phyloP scores from a whole-genome alignment of 768 basidiomycete species.

The Auricularia sp. region DNA sequence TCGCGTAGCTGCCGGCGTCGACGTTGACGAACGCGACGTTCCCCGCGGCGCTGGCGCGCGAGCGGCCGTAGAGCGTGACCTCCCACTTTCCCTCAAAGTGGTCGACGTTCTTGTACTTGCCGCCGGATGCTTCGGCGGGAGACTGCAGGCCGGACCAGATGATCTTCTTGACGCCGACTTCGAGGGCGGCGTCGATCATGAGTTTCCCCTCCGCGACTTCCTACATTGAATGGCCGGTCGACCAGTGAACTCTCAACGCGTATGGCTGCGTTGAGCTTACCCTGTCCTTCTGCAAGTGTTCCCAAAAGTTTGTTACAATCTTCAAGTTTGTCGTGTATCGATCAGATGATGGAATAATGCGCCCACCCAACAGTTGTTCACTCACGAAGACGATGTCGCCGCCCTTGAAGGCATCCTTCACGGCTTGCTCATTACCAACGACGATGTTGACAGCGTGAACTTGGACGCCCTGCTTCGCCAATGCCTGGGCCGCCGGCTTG shows the following conservation, averaged over 20 bases:
- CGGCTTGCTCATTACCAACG: conserved; percentile 7
- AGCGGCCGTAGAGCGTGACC: too few relatives aligned
- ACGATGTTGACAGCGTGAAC: conserved; percentile 15
- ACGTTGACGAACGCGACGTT: neutral
- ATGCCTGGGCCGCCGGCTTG: conserved; percentile 10
- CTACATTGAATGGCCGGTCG: neutral
- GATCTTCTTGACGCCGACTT: conserved; percentile 10
- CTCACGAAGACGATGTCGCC: conserved; percentile 15
- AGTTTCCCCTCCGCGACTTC: conserved; percentile 11
- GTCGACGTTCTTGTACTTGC: too few relatives aligned
- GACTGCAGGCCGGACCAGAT: conserved; percentile 9
- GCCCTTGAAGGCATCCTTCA: conserved; percentile 14
- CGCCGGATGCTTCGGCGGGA: neutral
- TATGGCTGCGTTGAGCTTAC: neutral
- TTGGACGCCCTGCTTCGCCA: conserved; percentile 14
- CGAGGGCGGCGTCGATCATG: conserved; percentile 11
- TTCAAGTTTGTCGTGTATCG: neutral
- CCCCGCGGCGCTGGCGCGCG: too few relatives aligned
- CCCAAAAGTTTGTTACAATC: conserved; percentile 12
- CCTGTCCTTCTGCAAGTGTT: conserved; percentile 3
- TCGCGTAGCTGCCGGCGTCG: neutral
- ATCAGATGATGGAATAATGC: neutral
- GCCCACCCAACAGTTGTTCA: neutral
- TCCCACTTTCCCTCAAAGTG: too few relatives aligned
- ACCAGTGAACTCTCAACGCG: neutral